phyloP scores from a whole-genome alignment of 176 grass and related monocot genomes.

The Oryza australiensis region DNA sequence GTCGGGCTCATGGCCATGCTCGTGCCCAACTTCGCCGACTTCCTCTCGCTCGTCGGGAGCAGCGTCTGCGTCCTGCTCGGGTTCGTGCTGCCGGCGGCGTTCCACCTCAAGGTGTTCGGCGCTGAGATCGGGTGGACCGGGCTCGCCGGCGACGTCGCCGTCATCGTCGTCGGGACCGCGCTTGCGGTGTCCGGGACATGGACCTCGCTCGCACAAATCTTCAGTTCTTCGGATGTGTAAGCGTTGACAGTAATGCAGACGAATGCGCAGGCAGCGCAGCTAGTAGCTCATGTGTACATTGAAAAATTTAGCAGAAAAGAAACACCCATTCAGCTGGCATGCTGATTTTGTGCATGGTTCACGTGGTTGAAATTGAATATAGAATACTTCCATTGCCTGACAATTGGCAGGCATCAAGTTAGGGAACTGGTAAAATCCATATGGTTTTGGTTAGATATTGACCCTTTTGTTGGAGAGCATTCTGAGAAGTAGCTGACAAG shows the following conservation, averaged over 20 bases:
- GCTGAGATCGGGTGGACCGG: slow-evolving; percentile 45
- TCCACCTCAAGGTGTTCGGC: slow-evolving; percentile 87
- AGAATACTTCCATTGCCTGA: not conserved
- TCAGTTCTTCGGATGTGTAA: slow-evolving; percentile 49
- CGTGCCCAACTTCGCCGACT: slow-evolving; percentile 93
- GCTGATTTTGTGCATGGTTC: slow-evolving; percentile 5
- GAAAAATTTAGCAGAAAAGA: slow-evolving; percentile 1
- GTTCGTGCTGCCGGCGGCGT: slow-evolving; percentile 79
- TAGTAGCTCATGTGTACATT: slow-evolving; percentile 19
- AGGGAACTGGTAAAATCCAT: not conserved
- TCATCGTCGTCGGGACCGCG: slow-evolving; percentile 54
- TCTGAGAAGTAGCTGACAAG: too few relatives aligned
- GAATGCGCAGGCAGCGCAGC: not conserved
- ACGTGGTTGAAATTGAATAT: not conserved
- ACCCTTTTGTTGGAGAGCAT: too few relatives aligned
- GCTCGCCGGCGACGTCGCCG: slow-evolving; percentile 42
- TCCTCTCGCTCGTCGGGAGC: slow-evolving; percentile 90
- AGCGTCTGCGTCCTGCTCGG: slow-evolving; percentile 89
- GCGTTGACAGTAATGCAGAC: not conserved
- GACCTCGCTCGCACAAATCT: slow-evolving; percentile 82
- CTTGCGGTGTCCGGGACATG: slow-evolving; percentile 79
- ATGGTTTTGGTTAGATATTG: slow-evolving; percentile 13
- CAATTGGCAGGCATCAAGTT: not conserved
- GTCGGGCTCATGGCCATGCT: slow-evolving; percentile 75
- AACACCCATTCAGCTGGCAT: not conserved